phyloP scores from a whole-genome alignment of 1,284 basidiomycete genomes.

The Trametes sp. region DNA sequence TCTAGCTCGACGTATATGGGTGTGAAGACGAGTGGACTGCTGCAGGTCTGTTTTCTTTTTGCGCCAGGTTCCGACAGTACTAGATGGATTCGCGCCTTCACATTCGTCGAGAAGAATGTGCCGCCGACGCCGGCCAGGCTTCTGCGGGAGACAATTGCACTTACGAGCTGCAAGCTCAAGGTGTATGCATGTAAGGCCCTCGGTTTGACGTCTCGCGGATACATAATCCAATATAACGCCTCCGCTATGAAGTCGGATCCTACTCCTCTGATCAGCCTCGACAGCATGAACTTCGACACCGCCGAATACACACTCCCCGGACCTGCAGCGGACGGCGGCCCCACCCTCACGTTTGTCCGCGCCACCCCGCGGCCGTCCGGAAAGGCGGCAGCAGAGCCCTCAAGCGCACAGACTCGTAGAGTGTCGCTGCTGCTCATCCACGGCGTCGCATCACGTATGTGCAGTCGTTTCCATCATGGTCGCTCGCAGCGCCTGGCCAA shows the following conservation, averaged over 20 bases:
- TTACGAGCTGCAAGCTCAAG: no score
- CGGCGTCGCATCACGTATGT: background rate
- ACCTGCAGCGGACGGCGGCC: background rate
- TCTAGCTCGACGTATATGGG: no score
- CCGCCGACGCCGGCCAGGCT: no score
- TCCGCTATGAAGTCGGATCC: background rate
- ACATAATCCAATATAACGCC: background rate
- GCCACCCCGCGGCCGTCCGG: background rate
- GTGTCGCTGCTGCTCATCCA: constrained; percentile 5
- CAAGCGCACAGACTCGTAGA: background rate
- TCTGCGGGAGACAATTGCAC: no score
- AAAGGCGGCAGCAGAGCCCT: background rate
- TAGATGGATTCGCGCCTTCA: no score
- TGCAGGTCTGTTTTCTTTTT: no score
- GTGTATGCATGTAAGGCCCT: no score
- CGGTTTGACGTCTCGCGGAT: background rate
- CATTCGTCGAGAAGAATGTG: no score
- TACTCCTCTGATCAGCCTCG: no score
- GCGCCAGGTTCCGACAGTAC: no score
- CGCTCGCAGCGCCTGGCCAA: constrained; percentile 29
- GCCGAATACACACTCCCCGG: background rate
- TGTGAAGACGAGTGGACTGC: no score
- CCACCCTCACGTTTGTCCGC: background rate
- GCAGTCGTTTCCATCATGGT: background rate
- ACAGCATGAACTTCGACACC: background rate